Conservation (phyloP, 192 early-diverging fungal species). For the Endogone sp. region DNA sequence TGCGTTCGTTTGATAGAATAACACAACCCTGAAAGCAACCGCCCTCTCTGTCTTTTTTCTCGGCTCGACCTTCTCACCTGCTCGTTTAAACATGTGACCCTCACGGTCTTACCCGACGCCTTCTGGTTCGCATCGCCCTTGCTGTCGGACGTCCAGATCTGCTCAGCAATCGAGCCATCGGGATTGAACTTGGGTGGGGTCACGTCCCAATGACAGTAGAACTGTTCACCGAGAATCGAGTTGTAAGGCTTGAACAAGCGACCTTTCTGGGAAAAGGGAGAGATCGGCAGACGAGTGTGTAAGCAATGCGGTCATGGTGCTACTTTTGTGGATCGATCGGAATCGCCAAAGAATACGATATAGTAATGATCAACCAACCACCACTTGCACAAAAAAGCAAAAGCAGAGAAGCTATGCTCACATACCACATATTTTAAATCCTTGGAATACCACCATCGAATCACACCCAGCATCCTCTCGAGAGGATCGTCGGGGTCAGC, state of each 20-base stretch:
- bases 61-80: slow-evolving; percentile 32
- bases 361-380: not conserved
- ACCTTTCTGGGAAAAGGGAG: not conserved
- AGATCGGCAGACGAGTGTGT: no score
- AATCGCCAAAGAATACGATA: not conserved
- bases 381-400: not conserved
- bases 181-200: slow-evolving; percentile 23
- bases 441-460: slow-evolving; percentile 72
- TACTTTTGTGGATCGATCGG: not conserved
- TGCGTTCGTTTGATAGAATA: no score
- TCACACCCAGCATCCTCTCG: slow-evolving; percentile 65
- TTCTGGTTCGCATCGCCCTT: slow-evolving; percentile 13
- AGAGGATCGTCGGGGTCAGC: slow-evolving; percentile 55
- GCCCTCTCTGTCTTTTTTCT: not conserved
- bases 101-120: not conserved
- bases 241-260: slow-evolving; percentile 56
- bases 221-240: slow-evolving; percentile 67
- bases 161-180: slow-evolving; percentile 30
- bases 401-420: not conserved
- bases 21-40: not conserved
- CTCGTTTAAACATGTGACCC: slow-evolving; percentile 57
- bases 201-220: slow-evolving; percentile 57
- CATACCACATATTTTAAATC: slow-evolving; percentile 54
- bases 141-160: not conserved
- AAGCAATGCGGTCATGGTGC: not conserved